Conservation (phyloP, 805 yeast species). For the Zygosaccharomyces gambellarensis region DNA sequence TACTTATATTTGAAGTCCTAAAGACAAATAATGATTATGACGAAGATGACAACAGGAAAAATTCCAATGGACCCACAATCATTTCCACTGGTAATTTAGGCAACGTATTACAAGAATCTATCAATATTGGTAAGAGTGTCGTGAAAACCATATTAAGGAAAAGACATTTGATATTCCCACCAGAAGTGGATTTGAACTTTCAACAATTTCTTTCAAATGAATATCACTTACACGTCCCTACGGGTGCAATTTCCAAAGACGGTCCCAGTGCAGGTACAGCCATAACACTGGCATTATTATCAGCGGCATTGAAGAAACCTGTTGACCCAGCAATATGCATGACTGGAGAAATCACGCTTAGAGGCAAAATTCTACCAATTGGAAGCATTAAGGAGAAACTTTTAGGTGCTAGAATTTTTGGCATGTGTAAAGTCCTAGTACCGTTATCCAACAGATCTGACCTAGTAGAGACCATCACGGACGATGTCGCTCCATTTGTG, state of each 20-base stretch:
- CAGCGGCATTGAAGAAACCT: constrained; percentile 60
- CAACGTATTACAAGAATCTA: constrained; percentile 73
- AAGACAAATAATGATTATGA: constrained; percentile 46
- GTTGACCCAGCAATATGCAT: constrained; percentile 54
- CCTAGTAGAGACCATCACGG: constrained; percentile 54
- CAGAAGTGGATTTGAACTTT: constrained; percentile 13
- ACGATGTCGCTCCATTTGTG: constrained; percentile 25
- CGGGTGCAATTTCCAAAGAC: constrained; percentile 59
- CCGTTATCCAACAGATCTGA: constrained; percentile 70
- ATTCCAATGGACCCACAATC: constrained; percentile 36
- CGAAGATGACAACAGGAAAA: constrained; percentile 14
- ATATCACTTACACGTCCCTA: constrained; percentile 66
- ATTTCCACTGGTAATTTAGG: constrained; percentile 80
- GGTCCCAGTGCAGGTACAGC: constrained; percentile 56
- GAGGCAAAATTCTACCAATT: constrained; percentile 75
- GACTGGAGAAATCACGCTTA: constrained; percentile 81
- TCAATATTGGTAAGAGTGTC: constrained; percentile 70
- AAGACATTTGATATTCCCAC: neutral
- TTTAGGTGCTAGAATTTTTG: constrained; percentile 72
- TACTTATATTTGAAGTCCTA: constrained; percentile 72
- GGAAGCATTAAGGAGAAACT: constrained; percentile 79
- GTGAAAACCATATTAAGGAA: constrained; percentile 52
- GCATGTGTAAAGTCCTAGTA: constrained; percentile 55
- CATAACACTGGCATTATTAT: constrained; percentile 73
- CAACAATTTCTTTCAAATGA: constrained; percentile 50